Evolutionary conservation across 2,329 filamentous ascomycete genomes (phyloP), one percentile per base, ranked within the genome.

Genomic region (Dryadomyces quercus-mongolicae): DNA sequence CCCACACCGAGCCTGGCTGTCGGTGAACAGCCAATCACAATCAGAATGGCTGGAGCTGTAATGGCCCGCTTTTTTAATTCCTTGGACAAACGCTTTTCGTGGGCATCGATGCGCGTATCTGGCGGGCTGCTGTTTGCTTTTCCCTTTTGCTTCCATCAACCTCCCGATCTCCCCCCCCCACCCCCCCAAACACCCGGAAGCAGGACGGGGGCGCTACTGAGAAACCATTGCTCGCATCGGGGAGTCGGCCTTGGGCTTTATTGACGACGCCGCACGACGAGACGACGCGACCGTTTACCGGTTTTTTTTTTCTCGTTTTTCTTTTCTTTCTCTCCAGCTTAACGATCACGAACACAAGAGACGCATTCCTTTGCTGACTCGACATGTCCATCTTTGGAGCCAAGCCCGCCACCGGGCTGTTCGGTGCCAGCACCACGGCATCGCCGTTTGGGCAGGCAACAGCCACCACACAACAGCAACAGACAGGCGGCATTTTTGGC

Each of bases 301-400:
- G 21, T 18, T 51, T 51, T 42, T 42, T 4, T 8, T 25, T 50
- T 8, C 16, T 31, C 25, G 25, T 4, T 31, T 31, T 9, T 44
- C 42, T n/a, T n/a, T n/a, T n/a, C n/a, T n/a, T n/a, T n/a, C n/a
- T n/a, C n/a, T n/a, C n/a, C n/a, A n/a, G n/a, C n/a, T n/a, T n/a
- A n/a, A n/a, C n/a, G n/a, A n/a, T n/a, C n/a, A n/a, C n/a, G n/a
- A n/a, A n/a, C n/a, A n/a, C n/a, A n/a, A n/a, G n/a, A n/a, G n/a
- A n/a, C n/a, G n/a, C n/a, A n/a, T n/a, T n/a, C n/a, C n/a, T n/a
- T n/a, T n/a, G 12, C 6, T 16, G 20, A 46, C 15, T 18, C 31
- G 42, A 40, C 47, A 61, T 62, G 60, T 60, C 60, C 16, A 31
- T 61, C n/a, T 60, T 61, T 38, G 60, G 57, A 21, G 49, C 57